A percentile compares a stretch with the other conserved stretches of the same genome.
Evolutionary conservation across 352 stramenopile species (phyloP).

Genomic region (Aphanomyces cochlioides): DNA sequence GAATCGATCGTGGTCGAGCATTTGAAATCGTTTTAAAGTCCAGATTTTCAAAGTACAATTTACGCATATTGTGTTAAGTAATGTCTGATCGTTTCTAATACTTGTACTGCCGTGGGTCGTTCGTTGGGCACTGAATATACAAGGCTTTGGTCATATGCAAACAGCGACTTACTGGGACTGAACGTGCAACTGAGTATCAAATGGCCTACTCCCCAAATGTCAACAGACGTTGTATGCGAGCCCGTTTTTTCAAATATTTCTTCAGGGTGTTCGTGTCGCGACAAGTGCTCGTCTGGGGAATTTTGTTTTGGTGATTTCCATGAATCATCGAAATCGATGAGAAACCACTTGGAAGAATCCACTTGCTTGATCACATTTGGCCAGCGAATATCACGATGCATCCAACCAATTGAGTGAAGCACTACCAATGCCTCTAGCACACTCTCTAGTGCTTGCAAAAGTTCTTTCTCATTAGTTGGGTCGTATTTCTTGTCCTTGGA

Average conservation of each 20-base stretch:
- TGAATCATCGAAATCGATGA: no score
- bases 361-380: no score
- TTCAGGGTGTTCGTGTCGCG: not conserved
- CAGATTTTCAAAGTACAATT: constrained; percentile 3
- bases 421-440: no score
- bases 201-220: not conserved
- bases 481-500: no score
- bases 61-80: not conserved
- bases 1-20: no score
- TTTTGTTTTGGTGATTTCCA: not conserved
- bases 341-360: no score
- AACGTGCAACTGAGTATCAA: not conserved
- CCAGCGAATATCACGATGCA: no score
- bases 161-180: not conserved
- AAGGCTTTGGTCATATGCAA: not conserved
- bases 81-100: not conserved
- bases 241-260: not conserved
- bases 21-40: not conserved
- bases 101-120: not conserved
- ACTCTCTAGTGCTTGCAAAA: no score
- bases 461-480: no score
- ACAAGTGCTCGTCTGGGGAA: not conserved
- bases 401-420: no score
- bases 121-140: not conserved
- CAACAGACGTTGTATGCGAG: not conserved